Evolutionary conservation across 148 eudicot species (phyloP), one percentile per base, ranked within the genome.

Genomic region (Rhododendron ovatum): DNA sequence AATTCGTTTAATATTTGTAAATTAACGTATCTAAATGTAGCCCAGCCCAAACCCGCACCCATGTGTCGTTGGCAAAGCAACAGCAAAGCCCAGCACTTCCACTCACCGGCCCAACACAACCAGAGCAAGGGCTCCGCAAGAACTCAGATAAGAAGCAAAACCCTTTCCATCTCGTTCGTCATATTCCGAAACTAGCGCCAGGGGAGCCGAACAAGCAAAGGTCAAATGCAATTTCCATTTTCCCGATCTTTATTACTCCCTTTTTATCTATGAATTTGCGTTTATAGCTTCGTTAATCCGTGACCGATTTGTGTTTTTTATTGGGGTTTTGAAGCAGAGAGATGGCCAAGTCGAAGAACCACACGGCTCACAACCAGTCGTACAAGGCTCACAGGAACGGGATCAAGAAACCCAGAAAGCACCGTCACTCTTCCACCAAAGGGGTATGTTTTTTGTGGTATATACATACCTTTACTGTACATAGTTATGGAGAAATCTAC

Each of bases 341-440:
- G 61, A 95, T 93, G 98, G 98, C 98, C 41, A 95, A 95, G 90
- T 95, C 98, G 92, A 95, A 95, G 96, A 95, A 95, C 50, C 98
- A 95, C 93, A 95, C 98, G 2, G 98, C 98, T 1, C 98, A 95
- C 89, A 95, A 95, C 87, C 98, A 95, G 89, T 95, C 98, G 0
- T 78, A 73, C 93, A 95, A 95, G 90, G 94, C 94, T 28, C 98
- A 95, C 93, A 91, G 83, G 87, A 95, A 95, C 80, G 98, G 98
- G 9, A 95, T 95, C 91, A 95, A 95, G 95, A 95, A 95, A 90
- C 95, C 98, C 59, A 88, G 91, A 51, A 86, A 88, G 74, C 97
- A 95, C 69, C 96, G 98, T 35, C 89, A 95, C 91, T 91, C 90
- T 73, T 94, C 98, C 89, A 95, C 98, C 92, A 93, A 92, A 88